phyloP scores from a whole-genome alignment of 306 rosid genomes.

The Lathyrus tuberosus region DNA sequence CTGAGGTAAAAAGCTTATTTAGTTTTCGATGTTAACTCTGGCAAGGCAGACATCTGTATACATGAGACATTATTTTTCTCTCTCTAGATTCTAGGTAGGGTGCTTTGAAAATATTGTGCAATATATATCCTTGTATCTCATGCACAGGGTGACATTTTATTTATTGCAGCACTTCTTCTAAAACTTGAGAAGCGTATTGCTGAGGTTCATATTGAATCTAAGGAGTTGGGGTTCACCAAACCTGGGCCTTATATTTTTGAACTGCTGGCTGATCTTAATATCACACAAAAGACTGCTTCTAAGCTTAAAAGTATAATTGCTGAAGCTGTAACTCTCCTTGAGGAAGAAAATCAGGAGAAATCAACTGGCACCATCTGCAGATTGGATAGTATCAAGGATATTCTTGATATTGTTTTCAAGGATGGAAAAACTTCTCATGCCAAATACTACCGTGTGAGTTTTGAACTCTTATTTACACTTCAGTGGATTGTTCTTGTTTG shows the following conservation, averaged over 20 bases:
- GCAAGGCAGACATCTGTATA: conserved; percentile 28
- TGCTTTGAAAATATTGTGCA: conserved; percentile 25
- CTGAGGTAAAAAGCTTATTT: conserved; percentile 22
- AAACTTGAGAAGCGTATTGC: conserved; percentile 92
- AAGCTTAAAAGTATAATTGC: conserved; percentile 59
- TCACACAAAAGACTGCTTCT: conserved; percentile 63
- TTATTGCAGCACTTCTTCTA: conserved; percentile 80
- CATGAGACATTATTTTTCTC: background rate
- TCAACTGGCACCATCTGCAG: conserved; percentile 62
- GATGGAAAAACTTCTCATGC: conserved; percentile 69
- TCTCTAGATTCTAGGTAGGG: conserved; percentile 28
- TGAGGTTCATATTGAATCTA: conserved; percentile 80
- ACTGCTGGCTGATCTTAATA: conserved; percentile 78
- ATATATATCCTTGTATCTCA: conserved; percentile 32
- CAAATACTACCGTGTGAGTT: conserved; percentile 72
- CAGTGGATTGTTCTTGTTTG: conserved; percentile 34
- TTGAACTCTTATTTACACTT: conserved; percentile 31
- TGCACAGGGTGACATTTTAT: conserved; percentile 34
- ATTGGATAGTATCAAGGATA: conserved; percentile 66
- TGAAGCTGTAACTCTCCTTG: conserved; percentile 70
- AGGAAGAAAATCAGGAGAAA: conserved; percentile 78
- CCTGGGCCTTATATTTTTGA: conserved; percentile 88
- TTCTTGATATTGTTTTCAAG: conserved; percentile 69
- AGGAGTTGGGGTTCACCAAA: conserved; percentile 85
- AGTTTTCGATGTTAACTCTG: conserved; percentile 22